phyloP scores from a whole-genome alignment of 2,329 filamentous ascomycete genomes.

The Didymella exigua region DNA sequence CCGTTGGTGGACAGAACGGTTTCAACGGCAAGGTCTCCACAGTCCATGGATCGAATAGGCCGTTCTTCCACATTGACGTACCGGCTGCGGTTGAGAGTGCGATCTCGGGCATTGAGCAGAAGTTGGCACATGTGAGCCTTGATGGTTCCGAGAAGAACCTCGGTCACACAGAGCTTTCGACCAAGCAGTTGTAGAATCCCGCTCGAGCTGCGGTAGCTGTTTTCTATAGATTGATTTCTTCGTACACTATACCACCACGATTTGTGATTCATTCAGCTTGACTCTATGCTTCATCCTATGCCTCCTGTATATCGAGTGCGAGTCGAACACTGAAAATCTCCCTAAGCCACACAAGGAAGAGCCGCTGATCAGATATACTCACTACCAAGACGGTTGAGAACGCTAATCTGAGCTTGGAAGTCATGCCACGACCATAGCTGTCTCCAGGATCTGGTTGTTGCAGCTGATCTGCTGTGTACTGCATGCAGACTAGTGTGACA shows the following conservation, averaged over 20 bases:
- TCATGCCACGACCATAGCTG: conserved; percentile 4
- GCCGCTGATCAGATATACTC: neutral
- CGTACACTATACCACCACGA: conserved; percentile 3
- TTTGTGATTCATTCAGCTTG: neutral
- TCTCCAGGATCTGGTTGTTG: conserved; percentile 2
- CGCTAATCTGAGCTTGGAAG: neutral
- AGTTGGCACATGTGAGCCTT: conserved; percentile 26
- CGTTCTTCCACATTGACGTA: conserved; percentile 92
- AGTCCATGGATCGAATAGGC: conserved; percentile 84
- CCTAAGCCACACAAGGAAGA: neutral
- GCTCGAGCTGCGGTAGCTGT: neutral
- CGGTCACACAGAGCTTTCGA: conserved; percentile 15
- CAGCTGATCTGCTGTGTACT: conserved; percentile 5
- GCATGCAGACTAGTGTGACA: conserved; percentile 7
- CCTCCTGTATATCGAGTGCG: neutral
- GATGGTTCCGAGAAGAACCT: conserved; percentile 21
- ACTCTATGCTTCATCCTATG: neutral
- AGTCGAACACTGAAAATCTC: too few relatives aligned
- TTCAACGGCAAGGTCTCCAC: conserved; percentile 60
- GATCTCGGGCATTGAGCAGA: conserved; percentile 72
- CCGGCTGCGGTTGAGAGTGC: conserved; percentile 88
- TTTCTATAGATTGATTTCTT: neutral
- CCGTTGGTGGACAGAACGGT: conserved; percentile 18
- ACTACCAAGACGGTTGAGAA: neutral
- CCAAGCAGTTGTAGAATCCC: conserved; percentile 19